These are phyloP conservation scores for Pogostemon cablin DNA, from an alignment of 257 asterid species.

Conservation along the genomic window DNA sequence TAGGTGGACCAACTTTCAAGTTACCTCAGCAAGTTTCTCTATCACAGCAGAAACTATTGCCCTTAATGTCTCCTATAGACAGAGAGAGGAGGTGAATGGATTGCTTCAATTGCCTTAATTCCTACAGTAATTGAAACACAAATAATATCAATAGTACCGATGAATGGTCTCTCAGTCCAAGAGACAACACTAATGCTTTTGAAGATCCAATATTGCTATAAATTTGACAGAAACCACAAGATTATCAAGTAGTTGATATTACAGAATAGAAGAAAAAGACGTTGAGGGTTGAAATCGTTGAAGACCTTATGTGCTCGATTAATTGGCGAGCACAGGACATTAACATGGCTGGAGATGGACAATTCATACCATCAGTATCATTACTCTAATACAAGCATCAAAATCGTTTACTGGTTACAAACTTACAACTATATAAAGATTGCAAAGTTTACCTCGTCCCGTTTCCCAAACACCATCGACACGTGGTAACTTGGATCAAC, in stretches of 20 bases:
- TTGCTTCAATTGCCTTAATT: not conserved
- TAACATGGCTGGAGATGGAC: slow-evolving; percentile 77
- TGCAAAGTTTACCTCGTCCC: slow-evolving; percentile 67
- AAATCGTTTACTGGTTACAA: not conserved
- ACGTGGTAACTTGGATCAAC: slow-evolving; percentile 74
- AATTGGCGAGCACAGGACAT: slow-evolving; percentile 84
- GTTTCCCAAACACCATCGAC: slow-evolving; percentile 74
- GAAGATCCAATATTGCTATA: slow-evolving; percentile 75
- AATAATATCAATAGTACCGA: slow-evolving; percentile 44
- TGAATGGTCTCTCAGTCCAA: slow-evolving; percentile 87
- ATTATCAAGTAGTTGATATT: slow-evolving; percentile 6
- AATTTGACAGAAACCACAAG: slow-evolving; percentile 11
- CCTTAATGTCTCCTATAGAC: slow-evolving; percentile 59
- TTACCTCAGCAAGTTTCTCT: slow-evolving; percentile 50
- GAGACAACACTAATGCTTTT: slow-evolving; percentile 72
- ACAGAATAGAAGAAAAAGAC: not conserved
- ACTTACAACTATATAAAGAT: not conserved
- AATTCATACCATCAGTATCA: slow-evolving; percentile 28
- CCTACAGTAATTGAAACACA: not conserved
- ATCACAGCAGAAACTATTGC: slow-evolving; percentile 63
- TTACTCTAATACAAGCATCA: slow-evolving; percentile 17
- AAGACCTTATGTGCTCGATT: slow-evolving; percentile 83
- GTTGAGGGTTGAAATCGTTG: not conserved
- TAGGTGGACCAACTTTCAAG: not conserved
- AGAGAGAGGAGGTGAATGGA: slow-evolving; percentile 42